Evolutionary conservation across 495 filamentous ascomycete genomes (phyloP), one percentile per base, ranked within the genome.

Genomic region (Neurospora africana): DNA sequence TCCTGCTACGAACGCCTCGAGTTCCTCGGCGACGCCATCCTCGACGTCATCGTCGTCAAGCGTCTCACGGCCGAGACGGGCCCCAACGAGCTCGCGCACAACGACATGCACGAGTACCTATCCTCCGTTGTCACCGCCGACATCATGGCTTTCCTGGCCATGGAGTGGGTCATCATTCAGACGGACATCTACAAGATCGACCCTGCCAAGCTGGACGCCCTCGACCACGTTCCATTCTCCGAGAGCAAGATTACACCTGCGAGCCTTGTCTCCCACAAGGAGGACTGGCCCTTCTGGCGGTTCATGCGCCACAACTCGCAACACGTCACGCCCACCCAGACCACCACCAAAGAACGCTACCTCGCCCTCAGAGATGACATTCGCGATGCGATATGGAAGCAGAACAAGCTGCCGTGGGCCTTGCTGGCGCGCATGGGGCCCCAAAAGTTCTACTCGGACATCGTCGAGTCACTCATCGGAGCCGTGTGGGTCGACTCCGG

Each of bases 401-500:
- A 79, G 36, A 39, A 53, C 0, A 76, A 81, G 30, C 94, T 93
- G 75, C 95, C 95, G 0, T 99, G 95, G 95, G 82, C 86, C 2
- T 76, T 85, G 0, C 88, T 99, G 23, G 81, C 87, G 0, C 82
- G 85, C 0, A 84, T 97, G 2, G 83, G 87, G 38, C 84, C 91
- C 1, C 89, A 88, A 33, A 98, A 98, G 74, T 92, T 92, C 84
- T 90, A 92, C 81, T 95, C 91, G 0, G 95, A 99, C 77, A 82
- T 97, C 11, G 83, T 97, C 44, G 95, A 99, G 84, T 87, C 85
- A 68, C 73, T 95, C 1, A 79, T 98, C 1, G 95, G 93, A 0
- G 95, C 95, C 1, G 87, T 97, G 0, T 99, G 91, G 82, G 83
- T 97, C 69, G 95, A 98, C 78, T 92, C 89, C 0, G 91, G 92